phyloP scores from a whole-genome alignment of 2,329 filamentous ascomycete species.

The Colletotrichum caudatum region DNA sequence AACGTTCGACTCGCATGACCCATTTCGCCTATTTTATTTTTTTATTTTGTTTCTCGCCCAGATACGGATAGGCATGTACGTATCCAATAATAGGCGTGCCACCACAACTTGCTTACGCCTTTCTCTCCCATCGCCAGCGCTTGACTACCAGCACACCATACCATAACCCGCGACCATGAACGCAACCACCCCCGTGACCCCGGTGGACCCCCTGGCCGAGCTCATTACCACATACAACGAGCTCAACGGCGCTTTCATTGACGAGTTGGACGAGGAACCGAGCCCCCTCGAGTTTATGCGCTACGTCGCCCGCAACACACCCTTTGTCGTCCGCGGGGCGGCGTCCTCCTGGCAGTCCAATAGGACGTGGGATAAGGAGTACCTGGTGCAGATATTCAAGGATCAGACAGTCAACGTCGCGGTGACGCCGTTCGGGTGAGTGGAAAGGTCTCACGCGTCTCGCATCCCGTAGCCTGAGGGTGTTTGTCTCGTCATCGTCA shows the following conservation, averaged over 20 bases:
- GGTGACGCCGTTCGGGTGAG: conserved; percentile 78
- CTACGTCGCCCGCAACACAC: conserved; percentile 78
- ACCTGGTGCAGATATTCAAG: conserved; percentile 67
- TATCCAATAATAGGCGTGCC: conserved; percentile 21
- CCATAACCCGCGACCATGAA: conserved; percentile 9
- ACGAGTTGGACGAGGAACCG: conserved; percentile 73
- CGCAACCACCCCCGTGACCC: background rate
- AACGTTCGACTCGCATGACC: background rate
- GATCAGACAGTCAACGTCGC: conserved; percentile 77
- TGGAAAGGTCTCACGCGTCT: background rate
- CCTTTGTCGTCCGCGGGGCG: conserved; percentile 77
- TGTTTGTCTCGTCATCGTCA: background rate
- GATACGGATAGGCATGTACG: background rate
- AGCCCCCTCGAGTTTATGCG: conserved; percentile 85
- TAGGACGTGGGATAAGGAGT: conserved; percentile 71
- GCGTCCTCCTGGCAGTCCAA: conserved; percentile 73
- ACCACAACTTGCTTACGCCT: conserved; percentile 8
- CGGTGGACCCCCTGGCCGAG: conserved; percentile 58
- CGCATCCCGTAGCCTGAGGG: background rate
- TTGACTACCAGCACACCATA: background rate
- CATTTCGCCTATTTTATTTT: background rate
- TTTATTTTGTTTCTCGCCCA: conserved; percentile 7
- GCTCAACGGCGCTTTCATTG: conserved; percentile 71
- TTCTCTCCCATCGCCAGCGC: conserved; percentile 16
- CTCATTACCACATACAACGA: conserved; percentile 80